These are phyloP conservation scores for Incumbomyces delicatus DNA, from an alignment of 2,329 filamentous ascomycete species.

Conservation along the genomic window DNA sequence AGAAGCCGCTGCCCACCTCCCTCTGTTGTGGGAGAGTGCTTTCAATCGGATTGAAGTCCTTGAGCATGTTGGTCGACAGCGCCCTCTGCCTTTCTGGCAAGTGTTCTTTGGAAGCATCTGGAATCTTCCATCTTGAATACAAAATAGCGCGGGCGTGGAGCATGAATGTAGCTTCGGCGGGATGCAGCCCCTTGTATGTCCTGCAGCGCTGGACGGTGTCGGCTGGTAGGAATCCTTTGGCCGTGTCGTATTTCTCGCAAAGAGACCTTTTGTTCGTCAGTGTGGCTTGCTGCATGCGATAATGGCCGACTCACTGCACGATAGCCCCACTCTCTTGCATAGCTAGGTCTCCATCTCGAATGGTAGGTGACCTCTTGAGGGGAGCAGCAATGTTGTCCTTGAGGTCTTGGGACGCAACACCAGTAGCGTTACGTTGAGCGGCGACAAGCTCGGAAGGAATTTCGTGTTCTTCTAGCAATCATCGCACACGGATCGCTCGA, in stretches of 20 bases:
- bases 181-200: constrained; percentile 36
- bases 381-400: constrained; percentile 31
- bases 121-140: constrained; percentile 36
- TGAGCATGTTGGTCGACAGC: constrained; percentile 34
- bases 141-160: constrained; percentile 37
- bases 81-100: constrained; percentile 29
- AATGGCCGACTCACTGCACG: constrained; percentile 36
- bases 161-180: constrained; percentile 38
- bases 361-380: constrained; percentile 37
- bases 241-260: constrained; percentile 36
- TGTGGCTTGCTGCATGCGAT: not conserved
- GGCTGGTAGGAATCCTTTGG: constrained; percentile 28
- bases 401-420: constrained; percentile 44
- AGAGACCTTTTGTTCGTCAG: constrained; percentile 37
- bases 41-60: constrained; percentile 38
- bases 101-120: constrained; percentile 20
- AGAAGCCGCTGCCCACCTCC: constrained; percentile 27
- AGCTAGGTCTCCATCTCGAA: constrained; percentile 32
- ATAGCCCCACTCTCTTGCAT: constrained; percentile 39
- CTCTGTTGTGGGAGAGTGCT: constrained; percentile 27
- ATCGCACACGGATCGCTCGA: constrained; percentile 53
- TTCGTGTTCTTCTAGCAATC: constrained; percentile 73
- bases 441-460: constrained; percentile 68
- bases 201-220: constrained; percentile 27
- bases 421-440: constrained; percentile 57